Evolutionary conservation across 2,329 filamentous ascomycete genomes (phyloP).

Genomic region (Knufia petricola): DNA sequence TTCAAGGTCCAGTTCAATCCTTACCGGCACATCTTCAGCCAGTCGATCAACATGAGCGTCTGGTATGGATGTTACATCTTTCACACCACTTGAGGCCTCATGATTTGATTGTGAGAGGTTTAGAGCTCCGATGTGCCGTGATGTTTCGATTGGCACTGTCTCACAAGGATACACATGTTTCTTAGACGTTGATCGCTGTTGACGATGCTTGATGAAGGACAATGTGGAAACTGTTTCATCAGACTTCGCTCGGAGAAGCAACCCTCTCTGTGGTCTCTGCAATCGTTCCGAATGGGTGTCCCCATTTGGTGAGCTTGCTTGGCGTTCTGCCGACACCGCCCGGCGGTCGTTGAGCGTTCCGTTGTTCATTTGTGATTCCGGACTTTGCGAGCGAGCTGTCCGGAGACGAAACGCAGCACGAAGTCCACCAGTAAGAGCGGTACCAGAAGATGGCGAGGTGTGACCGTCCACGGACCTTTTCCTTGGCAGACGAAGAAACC

Average conservation of each 20-base stretch:
- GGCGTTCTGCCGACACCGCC: slow-evolving; percentile 1
- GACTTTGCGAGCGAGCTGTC: slow-evolving; percentile 8
- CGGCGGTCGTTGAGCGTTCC: not conserved
- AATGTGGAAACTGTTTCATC: slow-evolving; percentile 11
- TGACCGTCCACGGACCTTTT: slow-evolving; percentile 22
- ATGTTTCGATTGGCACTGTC: slow-evolving; percentile 23
- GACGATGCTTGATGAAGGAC: slow-evolving; percentile 32
- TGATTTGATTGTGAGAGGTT: slow-evolving; percentile 13
- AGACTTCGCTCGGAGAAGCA: slow-evolving; percentile 2
- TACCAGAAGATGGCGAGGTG: not conserved
- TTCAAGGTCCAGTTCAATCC: slow-evolving; percentile 24
- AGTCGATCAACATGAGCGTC: slow-evolving; percentile 22
- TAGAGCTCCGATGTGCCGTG: not conserved
- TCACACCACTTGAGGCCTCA: slow-evolving; percentile 20
- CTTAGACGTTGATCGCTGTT: slow-evolving; percentile 24
- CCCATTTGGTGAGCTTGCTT: not conserved
- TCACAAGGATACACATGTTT: slow-evolving; percentile 24
- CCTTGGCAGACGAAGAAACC: slow-evolving; percentile 21
- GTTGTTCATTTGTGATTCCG: not conserved
- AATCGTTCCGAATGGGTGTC: not conserved
- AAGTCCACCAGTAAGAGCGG: slow-evolving; percentile 1
- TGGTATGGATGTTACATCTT: slow-evolving; percentile 16
- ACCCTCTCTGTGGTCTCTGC: not conserved
- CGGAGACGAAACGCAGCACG: slow-evolving; percentile 6
- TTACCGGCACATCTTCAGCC: slow-evolving; percentile 21